Evolutionary conservation across 768 basidiomycete species (phyloP).

Genomic region (Amanita phalloides): DNA sequence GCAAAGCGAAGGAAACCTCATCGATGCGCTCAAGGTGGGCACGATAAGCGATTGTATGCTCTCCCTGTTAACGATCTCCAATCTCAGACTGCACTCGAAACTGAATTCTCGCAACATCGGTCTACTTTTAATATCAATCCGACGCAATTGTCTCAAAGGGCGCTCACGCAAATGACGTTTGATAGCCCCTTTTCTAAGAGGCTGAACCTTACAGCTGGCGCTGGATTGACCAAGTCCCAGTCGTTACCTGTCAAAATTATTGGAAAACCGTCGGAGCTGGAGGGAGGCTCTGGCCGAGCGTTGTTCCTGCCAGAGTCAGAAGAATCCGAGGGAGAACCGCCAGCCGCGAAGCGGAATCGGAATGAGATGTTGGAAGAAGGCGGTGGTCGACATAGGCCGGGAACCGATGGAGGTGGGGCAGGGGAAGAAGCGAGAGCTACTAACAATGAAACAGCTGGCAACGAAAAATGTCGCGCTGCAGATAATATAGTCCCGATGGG

Average conservation of each 20-base stretch:
- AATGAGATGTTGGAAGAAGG: no score
- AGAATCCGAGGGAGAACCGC: neutral
- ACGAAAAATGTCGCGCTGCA: neutral
- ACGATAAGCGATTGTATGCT: neutral
- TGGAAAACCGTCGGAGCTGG: no score
- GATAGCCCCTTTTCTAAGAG: neutral
- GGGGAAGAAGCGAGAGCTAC: neutral
- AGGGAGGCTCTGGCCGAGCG: neutral
- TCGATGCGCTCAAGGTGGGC: constrained; percentile 67
- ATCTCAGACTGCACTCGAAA: constrained; percentile 55
- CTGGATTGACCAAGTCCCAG: neutral
- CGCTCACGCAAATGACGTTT: constrained; percentile 11
- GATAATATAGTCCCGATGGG: neutral
- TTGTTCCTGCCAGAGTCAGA: constrained; percentile 8
- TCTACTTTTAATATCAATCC: constrained; percentile 55
- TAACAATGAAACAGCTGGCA: no score
- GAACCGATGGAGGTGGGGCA: neutral
- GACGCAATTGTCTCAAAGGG: constrained; percentile 14
- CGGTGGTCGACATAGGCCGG: neutral
- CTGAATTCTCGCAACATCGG: constrained; percentile 54
- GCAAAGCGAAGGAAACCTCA: constrained; percentile 75
- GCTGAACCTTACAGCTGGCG: neutral
- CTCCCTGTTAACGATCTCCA: neutral
- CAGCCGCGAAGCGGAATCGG: neutral
- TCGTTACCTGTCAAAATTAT: neutral